Conservation (phyloP, 257 asterid genomes). For the Solanum pimpinellifolium region DNA sequence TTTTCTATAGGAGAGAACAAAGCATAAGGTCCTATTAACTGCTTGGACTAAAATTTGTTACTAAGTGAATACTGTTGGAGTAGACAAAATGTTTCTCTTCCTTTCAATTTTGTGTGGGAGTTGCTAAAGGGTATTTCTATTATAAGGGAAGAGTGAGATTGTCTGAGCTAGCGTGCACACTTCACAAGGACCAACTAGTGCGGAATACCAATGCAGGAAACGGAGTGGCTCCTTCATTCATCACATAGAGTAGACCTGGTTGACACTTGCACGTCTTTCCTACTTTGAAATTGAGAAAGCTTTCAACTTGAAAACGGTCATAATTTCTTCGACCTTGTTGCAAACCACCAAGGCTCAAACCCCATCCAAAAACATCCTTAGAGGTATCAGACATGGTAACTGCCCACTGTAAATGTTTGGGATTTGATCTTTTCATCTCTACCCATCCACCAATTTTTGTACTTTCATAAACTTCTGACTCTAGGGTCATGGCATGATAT, state of each 20-base stretch:
- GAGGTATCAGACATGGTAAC: constrained; percentile 53
- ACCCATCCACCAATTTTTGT: constrained; percentile 73
- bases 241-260: constrained; percentile 53
- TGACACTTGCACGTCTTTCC: constrained; percentile 52
- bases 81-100: not conserved
- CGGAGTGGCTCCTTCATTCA: constrained; percentile 35
- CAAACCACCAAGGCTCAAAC: constrained; percentile 62
- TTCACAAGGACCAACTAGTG: constrained; percentile 20
- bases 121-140: not conserved
- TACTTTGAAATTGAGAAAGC: constrained; percentile 38
- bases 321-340: constrained; percentile 27
- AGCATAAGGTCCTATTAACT: not conserved
- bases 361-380: constrained; percentile 81
- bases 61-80: not conserved
- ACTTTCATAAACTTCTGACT: constrained; percentile 46
- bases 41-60: not conserved
- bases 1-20: not conserved
- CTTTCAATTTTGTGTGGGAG: not conserved
- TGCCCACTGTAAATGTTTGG: constrained; percentile 45
- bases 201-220: constrained; percentile 58
- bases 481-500: constrained; percentile 53
- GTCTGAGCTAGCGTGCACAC: not conserved
- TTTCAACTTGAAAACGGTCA: constrained; percentile 65
- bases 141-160: not conserved
- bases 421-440: constrained; percentile 41